Conservation (phyloP, 441 rosid species). For the Mallotus repandus region DNA sequence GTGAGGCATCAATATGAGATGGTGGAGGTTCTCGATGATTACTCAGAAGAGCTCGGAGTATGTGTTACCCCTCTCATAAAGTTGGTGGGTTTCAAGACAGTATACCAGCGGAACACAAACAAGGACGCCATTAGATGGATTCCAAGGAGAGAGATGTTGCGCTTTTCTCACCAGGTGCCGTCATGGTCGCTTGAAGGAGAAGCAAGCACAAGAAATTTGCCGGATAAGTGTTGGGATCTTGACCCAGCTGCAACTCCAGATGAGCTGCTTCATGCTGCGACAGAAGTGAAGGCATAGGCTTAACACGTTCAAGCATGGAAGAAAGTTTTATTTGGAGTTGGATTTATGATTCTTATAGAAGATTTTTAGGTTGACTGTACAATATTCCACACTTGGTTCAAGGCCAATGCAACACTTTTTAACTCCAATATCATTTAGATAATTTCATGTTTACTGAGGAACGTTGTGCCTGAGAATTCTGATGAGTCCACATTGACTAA, state of each 20-base stretch:
- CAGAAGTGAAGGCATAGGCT: slow-evolving; percentile 43
- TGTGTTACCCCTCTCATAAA: slow-evolving; percentile 73
- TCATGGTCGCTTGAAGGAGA: slow-evolving; percentile 80
- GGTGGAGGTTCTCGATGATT: slow-evolving; percentile 94
- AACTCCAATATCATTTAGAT: slow-evolving; percentile 43
- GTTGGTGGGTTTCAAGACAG: slow-evolving; percentile 80
- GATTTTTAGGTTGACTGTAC: slow-evolving; percentile 62
- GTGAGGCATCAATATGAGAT: slow-evolving; percentile 93
- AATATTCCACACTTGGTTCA: slow-evolving; percentile 54
- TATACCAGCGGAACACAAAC: slow-evolving; percentile 57
- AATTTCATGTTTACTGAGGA: slow-evolving; percentile 36
- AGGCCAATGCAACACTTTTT: slow-evolving; percentile 37
- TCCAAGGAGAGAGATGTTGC: slow-evolving; percentile 84
- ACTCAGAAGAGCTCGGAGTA: slow-evolving; percentile 86
- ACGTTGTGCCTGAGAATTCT: slow-evolving; percentile 27
- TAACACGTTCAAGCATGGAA: slow-evolving; percentile 33
- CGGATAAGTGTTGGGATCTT: slow-evolving; percentile 87
- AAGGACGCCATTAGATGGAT: slow-evolving; percentile 75
- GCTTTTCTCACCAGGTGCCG: slow-evolving; percentile 89
- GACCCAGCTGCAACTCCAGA: slow-evolving; percentile 99
- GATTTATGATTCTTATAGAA: slow-evolving; percentile 55
- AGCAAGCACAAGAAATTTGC: slow-evolving; percentile 45
- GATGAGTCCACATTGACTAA: slow-evolving; percentile 35
- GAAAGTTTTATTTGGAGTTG: slow-evolving; percentile 38
- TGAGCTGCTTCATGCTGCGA: slow-evolving; percentile 63